phyloP scores from a whole-genome alignment of 2,329 filamentous ascomycete genomes.

The Phoma sp. region DNA sequence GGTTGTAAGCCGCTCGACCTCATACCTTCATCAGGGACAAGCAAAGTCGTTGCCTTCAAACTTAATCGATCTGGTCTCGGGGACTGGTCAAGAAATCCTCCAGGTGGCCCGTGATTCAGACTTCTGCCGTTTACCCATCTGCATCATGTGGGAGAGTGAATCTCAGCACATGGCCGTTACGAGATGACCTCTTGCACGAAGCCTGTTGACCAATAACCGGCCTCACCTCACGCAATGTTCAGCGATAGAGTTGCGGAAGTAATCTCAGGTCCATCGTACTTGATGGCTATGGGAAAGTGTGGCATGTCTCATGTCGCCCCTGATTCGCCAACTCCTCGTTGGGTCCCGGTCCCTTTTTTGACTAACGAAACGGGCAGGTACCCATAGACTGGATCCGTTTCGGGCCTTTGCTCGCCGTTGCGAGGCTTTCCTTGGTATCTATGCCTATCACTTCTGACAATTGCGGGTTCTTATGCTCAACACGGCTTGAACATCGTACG shows the following conservation, averaged over 20 bases:
- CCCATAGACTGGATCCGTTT: conserved; percentile 9
- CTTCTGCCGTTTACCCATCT: conserved; percentile 14
- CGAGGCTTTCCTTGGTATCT: conserved; percentile 8
- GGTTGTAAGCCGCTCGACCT: background rate
- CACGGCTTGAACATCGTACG: conserved; percentile 14
- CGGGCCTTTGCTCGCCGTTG: conserved; percentile 14
- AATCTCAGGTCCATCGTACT: background rate
- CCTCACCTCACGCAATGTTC: background rate
- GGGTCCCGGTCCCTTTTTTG: conserved; percentile 7
- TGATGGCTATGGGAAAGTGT: conserved; percentile 2
- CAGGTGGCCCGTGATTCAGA: conserved; percentile 8
- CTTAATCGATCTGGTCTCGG: conserved; percentile 7
- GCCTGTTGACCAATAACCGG: conserved; percentile 2
- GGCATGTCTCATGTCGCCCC: conserved; percentile 12
- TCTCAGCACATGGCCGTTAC: conserved; percentile 1
- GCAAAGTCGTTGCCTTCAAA: conserved; percentile 5
- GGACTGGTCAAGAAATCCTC: background rate
- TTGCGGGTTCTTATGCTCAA: conserved; percentile 11
- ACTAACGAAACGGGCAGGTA: conserved; percentile 11
- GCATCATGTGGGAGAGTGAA: conserved; percentile 9
- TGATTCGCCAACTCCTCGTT: conserved; percentile 9
- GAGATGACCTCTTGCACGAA: background rate
- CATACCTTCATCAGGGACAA: background rate
- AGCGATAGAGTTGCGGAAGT: background rate
- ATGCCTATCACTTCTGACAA: conserved; percentile 12